These are phyloP conservation scores for Cadophora gregata DNA, from an alignment of 2,329 filamentous ascomycete species.

Conservation along the genomic window DNA sequence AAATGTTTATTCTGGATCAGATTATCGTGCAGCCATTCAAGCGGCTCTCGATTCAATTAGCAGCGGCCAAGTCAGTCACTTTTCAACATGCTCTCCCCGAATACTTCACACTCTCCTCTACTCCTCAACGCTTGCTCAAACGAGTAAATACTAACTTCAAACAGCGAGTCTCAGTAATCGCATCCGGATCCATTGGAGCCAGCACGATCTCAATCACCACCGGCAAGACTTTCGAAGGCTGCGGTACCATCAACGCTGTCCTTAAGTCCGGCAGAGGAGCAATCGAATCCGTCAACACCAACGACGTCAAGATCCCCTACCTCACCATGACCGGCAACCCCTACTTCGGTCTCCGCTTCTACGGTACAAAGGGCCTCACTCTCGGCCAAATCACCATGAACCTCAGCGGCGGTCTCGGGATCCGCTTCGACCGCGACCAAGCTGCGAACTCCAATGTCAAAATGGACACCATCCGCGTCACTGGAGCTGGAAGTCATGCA, in stretches of 20 bases:
- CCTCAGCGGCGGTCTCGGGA: constrained; percentile 8
- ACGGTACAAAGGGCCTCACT: constrained; percentile 1
- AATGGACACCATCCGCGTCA: constrained; percentile 12
- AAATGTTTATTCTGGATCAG: constrained; percentile 9
- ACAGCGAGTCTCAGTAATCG: constrained; percentile 16
- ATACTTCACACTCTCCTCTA: not conserved
- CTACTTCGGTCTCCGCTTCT: constrained; percentile 13
- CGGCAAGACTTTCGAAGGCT: constrained; percentile 21
- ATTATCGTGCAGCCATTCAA: constrained; percentile 13
- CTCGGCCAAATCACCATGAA: constrained; percentile 21
- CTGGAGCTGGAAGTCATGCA: constrained; percentile 20
- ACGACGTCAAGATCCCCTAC: constrained; percentile 16
- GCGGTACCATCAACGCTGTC: constrained; percentile 16
- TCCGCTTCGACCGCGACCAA: constrained; percentile 19
- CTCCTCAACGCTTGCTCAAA: not conserved
- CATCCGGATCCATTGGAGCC: constrained; percentile 15
- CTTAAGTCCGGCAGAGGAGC: not conserved
- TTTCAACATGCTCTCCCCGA: too few relatives aligned
- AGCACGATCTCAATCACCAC: constrained; percentile 1
- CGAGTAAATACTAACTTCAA: not conserved
- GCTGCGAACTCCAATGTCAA: constrained; percentile 15
- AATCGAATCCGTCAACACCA: constrained; percentile 15
- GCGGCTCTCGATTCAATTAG: constrained; percentile 6
- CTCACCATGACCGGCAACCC: constrained; percentile 16
- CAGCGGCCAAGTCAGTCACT: constrained; percentile 1